Percentiles rank a stretch among this genome's conserved stretches.
These are phyloP conservation scores for Talaromyces amestolkiae DNA, from an alignment of 2,329 filamentous ascomycete genomes.

Conservation along the genomic window DNA sequence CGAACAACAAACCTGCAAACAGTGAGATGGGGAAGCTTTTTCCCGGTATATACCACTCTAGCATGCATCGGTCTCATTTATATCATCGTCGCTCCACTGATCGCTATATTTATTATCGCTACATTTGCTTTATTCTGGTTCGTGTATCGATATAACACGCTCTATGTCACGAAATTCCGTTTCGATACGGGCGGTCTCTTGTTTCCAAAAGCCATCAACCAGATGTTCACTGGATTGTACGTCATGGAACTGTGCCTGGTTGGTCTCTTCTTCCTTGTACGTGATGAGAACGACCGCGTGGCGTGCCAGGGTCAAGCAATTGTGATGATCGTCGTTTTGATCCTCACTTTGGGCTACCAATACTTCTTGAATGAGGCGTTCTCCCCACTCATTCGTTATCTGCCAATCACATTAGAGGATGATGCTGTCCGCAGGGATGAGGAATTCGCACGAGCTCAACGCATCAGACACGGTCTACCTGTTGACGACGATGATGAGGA, in stretches of 20 bases:
- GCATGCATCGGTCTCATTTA: slow-evolving; percentile 91
- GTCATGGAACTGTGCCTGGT: slow-evolving; percentile 90
- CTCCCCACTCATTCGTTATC: slow-evolving; percentile 76
- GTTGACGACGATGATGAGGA: slow-evolving; percentile 56
- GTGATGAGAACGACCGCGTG: slow-evolving; percentile 53
- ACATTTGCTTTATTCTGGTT: slow-evolving; percentile 91
- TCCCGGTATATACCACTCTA: slow-evolving; percentile 94
- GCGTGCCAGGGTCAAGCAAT: slow-evolving; percentile 74
- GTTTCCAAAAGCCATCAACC: slow-evolving; percentile 90
- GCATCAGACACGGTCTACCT: slow-evolving; percentile 62
- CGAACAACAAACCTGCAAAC: slow-evolving; percentile 75
- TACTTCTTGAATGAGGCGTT: slow-evolving; percentile 78
- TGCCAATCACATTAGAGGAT: slow-evolving; percentile 94
- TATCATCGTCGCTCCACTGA: slow-evolving; percentile 81
- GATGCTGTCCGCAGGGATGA: slow-evolving; percentile 89
- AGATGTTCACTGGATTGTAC: slow-evolving; percentile 91
- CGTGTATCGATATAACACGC: slow-evolving; percentile 92
- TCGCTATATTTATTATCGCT: slow-evolving; percentile 87
- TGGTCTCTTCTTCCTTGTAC: slow-evolving; percentile 80
- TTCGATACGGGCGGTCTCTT: slow-evolving; percentile 89
- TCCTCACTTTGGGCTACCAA: slow-evolving; percentile 75
- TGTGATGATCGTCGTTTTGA: slow-evolving; percentile 73
- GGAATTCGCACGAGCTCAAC: slow-evolving; percentile 78
- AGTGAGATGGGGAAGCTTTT: slow-evolving; percentile 89
- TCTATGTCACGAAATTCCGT: slow-evolving; percentile 88